Base-by-base conservation (phyloP, 225 moss, liverwort and hornwort genomes). In the Polytrichum commune region DNA sequence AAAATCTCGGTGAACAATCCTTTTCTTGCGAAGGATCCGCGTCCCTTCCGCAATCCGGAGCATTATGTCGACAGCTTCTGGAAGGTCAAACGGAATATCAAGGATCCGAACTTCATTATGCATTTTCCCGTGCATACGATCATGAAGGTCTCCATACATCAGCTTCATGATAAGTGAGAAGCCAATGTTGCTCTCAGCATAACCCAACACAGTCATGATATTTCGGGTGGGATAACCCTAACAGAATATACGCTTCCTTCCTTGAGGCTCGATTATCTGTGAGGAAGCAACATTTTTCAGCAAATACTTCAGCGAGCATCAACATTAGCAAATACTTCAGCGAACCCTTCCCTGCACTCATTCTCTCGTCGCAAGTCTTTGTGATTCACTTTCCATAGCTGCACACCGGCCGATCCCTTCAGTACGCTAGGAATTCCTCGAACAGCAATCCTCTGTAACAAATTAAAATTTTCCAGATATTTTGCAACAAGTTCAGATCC, bases 61-160 rank as follows among this genome's bases (percentile, higher is more conserved):
- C 67, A 67, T 67, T 25, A 72, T 67, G 54, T 77, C 62, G 53
- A 72, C 19, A n/a, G 72, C 77, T 62, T 62, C 72, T 24, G 29
- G 24, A 35, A 16, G 65, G 1, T 28, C 53, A 55, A 77, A 77
- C 5, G 72, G 72, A 19, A 60, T 0, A 2, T 60, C 27, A 54
- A 16, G 27, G 5, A 54, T 68, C 18, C 10, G 10, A 38, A 19
- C 26, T 10, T 54, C 23, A 13, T 18, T 26, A 8, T 27, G 13
- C 2, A 67, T 57, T 58, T 23, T 77, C 26, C 62, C 25, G 6
- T 72, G 61, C 35, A 65, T 65, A 29, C 0, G 35, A 18, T 38
- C 30, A 18, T 33, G 7, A 38, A 35, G 65, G 33, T 22, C 33
- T 7, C 29, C 65, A 8, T 33, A 3, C 30, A 38, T 20, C 30